These are phyloP conservation scores for Coniella vitis DNA, from an alignment of 2,329 filamentous ascomycete species.

Conservation along the genomic window DNA sequence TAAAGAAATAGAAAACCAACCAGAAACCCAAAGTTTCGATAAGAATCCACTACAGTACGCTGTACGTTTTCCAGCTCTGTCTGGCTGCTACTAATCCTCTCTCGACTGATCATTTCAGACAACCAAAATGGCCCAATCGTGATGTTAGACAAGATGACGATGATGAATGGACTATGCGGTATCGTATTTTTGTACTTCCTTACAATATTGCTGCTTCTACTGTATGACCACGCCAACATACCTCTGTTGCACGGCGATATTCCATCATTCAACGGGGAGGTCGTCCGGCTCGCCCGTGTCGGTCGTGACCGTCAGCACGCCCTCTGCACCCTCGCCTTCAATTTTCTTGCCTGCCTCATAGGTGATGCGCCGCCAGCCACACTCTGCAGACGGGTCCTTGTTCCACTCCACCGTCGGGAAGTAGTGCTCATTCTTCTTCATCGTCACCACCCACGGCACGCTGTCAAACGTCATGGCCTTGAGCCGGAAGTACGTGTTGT, in stretches of 20 bases:
- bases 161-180: too few species aligned
- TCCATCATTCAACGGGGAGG: constrained; percentile 1
- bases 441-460: constrained; percentile 97
- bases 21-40: too few species aligned
- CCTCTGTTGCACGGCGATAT: neutral
- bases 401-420: constrained; percentile 66
- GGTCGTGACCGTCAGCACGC: constrained; percentile 11
- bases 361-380: constrained; percentile 14
- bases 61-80: too few species aligned
- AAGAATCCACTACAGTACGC: too few species aligned
- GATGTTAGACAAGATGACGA: too few species aligned
- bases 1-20: too few species aligned
- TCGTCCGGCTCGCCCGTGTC: constrained; percentile 15
- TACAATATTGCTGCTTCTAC: too few species aligned
- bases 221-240: too few species aligned
- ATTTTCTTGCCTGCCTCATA: constrained; percentile 16
- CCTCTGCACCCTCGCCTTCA: constrained; percentile 15
- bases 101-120: too few species aligned
- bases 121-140: too few species aligned
- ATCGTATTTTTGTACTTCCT: too few species aligned
- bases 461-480: constrained; percentile 98
- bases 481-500: constrained; percentile 96
- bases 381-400: constrained; percentile 30
- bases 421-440: constrained; percentile 99
- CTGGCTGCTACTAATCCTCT: too few species aligned